Percentiles rank a stretch among this genome's conserved stretches.
Evolutionary conservation across 768 basidiomycete species (phyloP).

Genomic region (Tricholoma sp.): DNA sequence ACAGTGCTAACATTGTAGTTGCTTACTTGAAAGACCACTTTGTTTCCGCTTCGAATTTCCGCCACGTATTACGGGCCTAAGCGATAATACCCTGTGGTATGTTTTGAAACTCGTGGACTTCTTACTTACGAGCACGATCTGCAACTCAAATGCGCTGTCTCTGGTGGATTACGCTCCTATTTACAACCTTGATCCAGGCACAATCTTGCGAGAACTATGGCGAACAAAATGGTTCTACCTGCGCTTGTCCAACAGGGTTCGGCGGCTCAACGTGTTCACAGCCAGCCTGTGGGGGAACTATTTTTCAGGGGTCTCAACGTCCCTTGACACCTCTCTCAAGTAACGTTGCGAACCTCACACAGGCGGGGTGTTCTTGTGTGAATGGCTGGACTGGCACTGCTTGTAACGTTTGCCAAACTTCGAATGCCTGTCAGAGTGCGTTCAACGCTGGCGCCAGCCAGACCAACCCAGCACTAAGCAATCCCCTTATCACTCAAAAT

Average conservation of each 20-base stretch:
- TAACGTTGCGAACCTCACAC: constrained; percentile 59
- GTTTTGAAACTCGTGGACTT: too few species aligned
- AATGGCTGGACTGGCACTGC: constrained; percentile 72
- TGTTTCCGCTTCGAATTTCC: too few species aligned
- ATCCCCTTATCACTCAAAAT: constrained; percentile 38
- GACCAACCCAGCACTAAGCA: constrained; percentile 23
- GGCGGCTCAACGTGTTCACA: constrained; percentile 66
- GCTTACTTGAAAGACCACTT: too few species aligned
- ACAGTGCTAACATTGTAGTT: too few species aligned
- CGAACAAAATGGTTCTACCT: constrained; percentile 45
- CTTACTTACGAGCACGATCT: background rate
- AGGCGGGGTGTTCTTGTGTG: constrained; percentile 64
- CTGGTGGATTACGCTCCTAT: constrained; percentile 14
- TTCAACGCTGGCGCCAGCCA: constrained; percentile 38
- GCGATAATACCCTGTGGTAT: too few species aligned
- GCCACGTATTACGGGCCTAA: too few species aligned
- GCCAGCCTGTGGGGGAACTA: constrained; percentile 74
- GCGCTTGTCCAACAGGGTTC: constrained; percentile 80
- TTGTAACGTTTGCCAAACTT: constrained; percentile 74
- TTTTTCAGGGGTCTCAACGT: constrained; percentile 68
- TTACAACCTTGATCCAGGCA: constrained; percentile 16
- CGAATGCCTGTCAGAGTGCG: constrained; percentile 65
- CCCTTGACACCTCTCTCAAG: constrained; percentile 39
- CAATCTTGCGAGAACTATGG: constrained; percentile 73
- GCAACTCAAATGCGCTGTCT: background rate